A percentile compares a stretch with the other conserved stretches of the same genome.
phyloP scores from a whole-genome alignment of 2,329 filamentous ascomycete genomes.

The Pleomassaria siparia region DNA sequence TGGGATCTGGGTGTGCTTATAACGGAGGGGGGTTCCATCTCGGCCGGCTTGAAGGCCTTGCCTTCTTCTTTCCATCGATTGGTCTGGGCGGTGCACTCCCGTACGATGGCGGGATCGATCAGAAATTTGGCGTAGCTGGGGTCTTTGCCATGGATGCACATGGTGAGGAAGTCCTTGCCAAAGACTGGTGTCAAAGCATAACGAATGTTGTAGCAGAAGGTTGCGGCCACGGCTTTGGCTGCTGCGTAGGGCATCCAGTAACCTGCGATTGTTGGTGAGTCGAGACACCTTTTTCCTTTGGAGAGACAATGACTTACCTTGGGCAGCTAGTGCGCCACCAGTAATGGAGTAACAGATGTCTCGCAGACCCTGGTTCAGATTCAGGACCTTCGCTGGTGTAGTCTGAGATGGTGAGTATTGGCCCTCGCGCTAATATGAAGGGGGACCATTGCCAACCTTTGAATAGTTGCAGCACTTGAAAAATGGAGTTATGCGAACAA shows the following conservation, averaged over 20 bases:
- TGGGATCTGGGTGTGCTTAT: conserved; percentile 14
- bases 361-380: conserved; percentile 72
- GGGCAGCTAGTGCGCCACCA: conserved; percentile 83
- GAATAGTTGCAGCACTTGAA: conserved; percentile 88
- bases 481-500: conserved; percentile 90
- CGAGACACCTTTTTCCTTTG: neutral
- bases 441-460: conserved; percentile 65
- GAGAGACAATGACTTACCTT: conserved; percentile 62
- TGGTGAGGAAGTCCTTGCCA: conserved; percentile 73
- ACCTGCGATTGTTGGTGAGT: conserved; percentile 54
- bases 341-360: conserved; percentile 96
- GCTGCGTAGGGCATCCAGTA: conserved; percentile 96
- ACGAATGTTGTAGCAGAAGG: conserved; percentile 84
- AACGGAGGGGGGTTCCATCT: conserved; percentile 8
- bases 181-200: conserved; percentile 88
- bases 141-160: conserved; percentile 68
- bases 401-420: conserved; percentile 60
- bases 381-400: conserved; percentile 75
- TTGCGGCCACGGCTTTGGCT: conserved; percentile 82
- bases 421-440: neutral
- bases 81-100: conserved; percentile 40
- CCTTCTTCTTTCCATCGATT: conserved; percentile 37
- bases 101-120: conserved; percentile 44
- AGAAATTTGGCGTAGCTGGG: conserved; percentile 58
- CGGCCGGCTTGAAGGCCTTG: conserved; percentile 13